Evolutionary conservation across 2,329 filamentous ascomycete species (phyloP), one percentile per base, ranked within the genome.

Genomic region (Amphichorda felina): DNA sequence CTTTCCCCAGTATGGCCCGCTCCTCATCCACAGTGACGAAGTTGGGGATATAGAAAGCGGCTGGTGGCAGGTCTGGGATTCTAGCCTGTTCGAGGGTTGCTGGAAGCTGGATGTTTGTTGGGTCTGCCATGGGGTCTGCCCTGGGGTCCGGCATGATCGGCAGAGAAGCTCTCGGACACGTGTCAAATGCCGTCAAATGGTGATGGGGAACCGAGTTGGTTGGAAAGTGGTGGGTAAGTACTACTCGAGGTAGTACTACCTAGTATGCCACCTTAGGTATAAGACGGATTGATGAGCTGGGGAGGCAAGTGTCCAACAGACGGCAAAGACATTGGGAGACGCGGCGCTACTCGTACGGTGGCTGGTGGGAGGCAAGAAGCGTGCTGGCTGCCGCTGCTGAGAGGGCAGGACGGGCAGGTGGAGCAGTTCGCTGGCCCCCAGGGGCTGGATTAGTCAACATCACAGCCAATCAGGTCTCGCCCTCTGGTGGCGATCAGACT

Each of bases 1-100:
- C 83, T 66, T 85, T 91, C 36, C 75, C 61, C 33, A 94, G 61
- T 7, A 95, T 72, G 7, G 60, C 50, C 22, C 62, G 54, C 60
- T 94, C 86, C 57, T 95, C 87, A 30, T 79, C 72, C 37, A 65
- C 56, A 4, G 71, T 80, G 53, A 96, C 81, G 60, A 95, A 95
- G 53, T 88, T 67, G 7, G 86, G 70, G 38, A 95, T 80, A 60
- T 96, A 95, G 62, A 80, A 94, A 36, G 85, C 82, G 24, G 70
- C 61, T 2, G 68, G 53, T 4, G 82, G 81, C 2, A 87, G 63
- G 22, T 48, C 48, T 7, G 55, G 42, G 40, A 88, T 69, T 43
- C 57, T 63, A 36, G 57, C 63, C 25, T 65, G 53, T 33, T 75
- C 64, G 18, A 79, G 64, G 30, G 55, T 64, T 26, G 54, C 40